These are phyloP conservation scores for Daldinia childiae DNA, from an alignment of 495 filamentous ascomycete genomes.

Conservation along the genomic window DNA sequence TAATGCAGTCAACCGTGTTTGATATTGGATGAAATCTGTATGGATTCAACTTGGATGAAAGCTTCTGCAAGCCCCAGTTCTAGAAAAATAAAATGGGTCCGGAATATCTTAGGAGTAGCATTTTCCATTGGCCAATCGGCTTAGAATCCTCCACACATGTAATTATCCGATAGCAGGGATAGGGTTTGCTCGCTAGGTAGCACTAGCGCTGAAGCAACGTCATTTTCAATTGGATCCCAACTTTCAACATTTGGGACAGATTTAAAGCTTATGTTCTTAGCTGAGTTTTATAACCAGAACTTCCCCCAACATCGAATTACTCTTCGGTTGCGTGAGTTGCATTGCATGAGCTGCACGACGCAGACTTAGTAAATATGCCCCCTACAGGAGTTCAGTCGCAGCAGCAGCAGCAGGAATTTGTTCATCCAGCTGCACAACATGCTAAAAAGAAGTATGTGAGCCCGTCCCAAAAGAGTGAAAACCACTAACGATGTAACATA, in stretches of 20 bases:
- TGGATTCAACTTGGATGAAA: constrained; percentile 15
- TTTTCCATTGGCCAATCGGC: constrained; percentile 14
- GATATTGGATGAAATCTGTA: constrained; percentile 7
- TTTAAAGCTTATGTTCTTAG: not conserved
- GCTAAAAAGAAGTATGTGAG: constrained; percentile 56
- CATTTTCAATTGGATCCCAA: constrained; percentile 35
- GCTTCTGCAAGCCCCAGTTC: constrained; percentile 24
- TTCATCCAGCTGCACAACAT: constrained; percentile 57
- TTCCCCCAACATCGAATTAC: not conserved
- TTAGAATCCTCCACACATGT: not conserved
- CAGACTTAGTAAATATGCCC: constrained; percentile 43
- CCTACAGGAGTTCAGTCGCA: constrained; percentile 41
- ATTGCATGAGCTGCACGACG: not conserved
- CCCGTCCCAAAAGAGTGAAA: not conserved
- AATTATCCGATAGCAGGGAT: constrained; percentile 19
- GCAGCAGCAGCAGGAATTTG: constrained; percentile 40
- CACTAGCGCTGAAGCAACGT: constrained; percentile 22
- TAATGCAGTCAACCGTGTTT: not conserved
- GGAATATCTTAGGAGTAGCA: constrained; percentile 34
- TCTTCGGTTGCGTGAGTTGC: not conserved
- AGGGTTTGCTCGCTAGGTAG: no score
- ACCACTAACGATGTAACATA: constrained; percentile 32
- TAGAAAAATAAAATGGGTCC: constrained; percentile 49
- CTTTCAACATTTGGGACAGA: constrained; percentile 35
- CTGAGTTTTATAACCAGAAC: not conserved